Evolutionary conservation across 768 basidiomycete genomes (phyloP).

Genomic region (Boletus reticuloceps): DNA sequence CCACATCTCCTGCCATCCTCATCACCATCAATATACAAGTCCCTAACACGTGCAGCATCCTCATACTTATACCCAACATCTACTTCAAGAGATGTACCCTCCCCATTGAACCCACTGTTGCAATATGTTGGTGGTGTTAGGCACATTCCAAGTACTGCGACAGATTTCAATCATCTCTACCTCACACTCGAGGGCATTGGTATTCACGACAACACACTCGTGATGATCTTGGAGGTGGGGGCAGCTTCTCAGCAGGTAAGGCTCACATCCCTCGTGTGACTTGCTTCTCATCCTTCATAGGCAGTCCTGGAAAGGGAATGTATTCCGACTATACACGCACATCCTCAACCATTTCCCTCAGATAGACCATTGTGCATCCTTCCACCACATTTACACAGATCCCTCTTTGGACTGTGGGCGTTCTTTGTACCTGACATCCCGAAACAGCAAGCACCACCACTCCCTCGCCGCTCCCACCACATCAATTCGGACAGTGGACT

Average conservation of each 20-base stretch:
- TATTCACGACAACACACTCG: conserved; percentile 85
- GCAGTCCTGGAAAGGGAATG: conserved; percentile 99
- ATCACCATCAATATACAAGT: conserved; percentile 56
- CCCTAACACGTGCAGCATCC: conserved; percentile 73
- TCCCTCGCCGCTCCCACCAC: too few relatives aligned
- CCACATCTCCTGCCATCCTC: conserved; percentile 59
- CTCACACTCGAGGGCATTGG: conserved; percentile 89
- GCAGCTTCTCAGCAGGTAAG: conserved; percentile 89
- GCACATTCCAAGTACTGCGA: conserved; percentile 56
- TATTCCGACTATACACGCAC: conserved; percentile 93
- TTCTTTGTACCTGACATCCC: conserved; percentile 70
- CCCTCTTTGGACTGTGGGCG: conserved; percentile 89
- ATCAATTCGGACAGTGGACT: too few relatives aligned
- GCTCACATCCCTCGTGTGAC: not conserved
- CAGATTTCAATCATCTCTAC: conserved; percentile 91
- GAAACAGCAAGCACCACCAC: too few relatives aligned
- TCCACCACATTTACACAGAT: conserved; percentile 96
- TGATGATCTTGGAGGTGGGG: conserved; percentile 91
- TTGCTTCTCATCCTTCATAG: conserved; percentile 32
- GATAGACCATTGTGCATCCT: conserved; percentile 92
- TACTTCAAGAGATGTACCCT: conserved; percentile 5
- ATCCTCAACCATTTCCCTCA: conserved; percentile 93
- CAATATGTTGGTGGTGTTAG: conserved; percentile 84
- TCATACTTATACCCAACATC: conserved; percentile 58
- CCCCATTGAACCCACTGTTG: conserved; percentile 32